Percentiles rank a stretch among this genome's conserved stretches.
These are phyloP conservation scores for Neurospora tetraspora DNA, from an alignment of 495 filamentous ascomycete species.

Conservation along the genomic window DNA sequence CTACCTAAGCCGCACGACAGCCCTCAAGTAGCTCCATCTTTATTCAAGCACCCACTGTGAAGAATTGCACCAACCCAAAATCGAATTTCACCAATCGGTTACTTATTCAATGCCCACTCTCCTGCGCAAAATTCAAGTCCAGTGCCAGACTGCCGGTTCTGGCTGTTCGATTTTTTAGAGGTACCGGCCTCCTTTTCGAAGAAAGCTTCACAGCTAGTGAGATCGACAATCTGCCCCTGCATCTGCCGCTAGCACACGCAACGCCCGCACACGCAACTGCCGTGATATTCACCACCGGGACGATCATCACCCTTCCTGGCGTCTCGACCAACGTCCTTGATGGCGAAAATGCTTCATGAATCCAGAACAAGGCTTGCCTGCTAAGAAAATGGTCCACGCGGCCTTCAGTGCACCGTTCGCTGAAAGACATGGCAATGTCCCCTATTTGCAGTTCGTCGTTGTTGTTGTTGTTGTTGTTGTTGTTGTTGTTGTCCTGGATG, in stretches of 20 bases:
- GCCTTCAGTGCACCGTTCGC: neutral
- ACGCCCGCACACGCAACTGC: neutral
- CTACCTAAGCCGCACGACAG: no score
- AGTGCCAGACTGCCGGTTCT: neutral
- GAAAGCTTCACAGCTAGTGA: neutral
- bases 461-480: no score
- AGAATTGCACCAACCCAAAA: neutral
- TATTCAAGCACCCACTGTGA: neutral
- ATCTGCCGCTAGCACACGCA: neutral
- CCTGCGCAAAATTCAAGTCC: neutral
- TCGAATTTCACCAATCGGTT: neutral
- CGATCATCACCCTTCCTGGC: neutral
- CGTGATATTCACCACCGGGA: neutral
- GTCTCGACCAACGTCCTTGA: neutral
- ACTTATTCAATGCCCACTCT: neutral
- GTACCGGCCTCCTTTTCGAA: neutral
- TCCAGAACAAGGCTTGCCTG: neutral
- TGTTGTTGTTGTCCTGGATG: neutral
- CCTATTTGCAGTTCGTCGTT: neutral
- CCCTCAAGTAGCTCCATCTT: no score
- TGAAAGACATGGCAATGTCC: neutral
- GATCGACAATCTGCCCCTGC: neutral
- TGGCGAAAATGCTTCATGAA: neutral
- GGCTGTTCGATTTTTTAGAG: neutral
- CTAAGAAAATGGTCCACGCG: neutral